These are phyloP conservation scores for Solanum commersonii DNA, from an alignment of 257 asterid genomes.

Conservation along the genomic window DNA sequence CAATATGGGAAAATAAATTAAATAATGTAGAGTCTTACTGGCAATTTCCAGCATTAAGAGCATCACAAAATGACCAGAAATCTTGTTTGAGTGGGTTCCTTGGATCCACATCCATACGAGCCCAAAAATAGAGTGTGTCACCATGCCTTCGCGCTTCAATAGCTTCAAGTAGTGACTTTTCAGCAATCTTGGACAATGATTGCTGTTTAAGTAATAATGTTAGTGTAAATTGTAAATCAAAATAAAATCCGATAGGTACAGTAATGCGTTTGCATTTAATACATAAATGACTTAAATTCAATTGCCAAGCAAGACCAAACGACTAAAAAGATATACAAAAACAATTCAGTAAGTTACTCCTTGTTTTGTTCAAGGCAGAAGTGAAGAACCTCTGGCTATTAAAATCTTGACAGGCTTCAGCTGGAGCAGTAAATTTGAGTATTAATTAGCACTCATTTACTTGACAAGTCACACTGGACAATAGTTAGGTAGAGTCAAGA, in stretches of 20 bases:
- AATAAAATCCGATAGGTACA: neutral
- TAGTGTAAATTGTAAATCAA: neutral
- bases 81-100: constrained; percentile 50
- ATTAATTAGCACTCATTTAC: neutral
- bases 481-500: neutral
- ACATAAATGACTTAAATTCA: neutral
- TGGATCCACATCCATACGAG: constrained; percentile 58
- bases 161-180: constrained; percentile 53
- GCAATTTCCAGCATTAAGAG: constrained; percentile 92
- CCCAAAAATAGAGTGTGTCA: constrained; percentile 86
- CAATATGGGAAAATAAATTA: neutral
- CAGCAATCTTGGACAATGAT: constrained; percentile 69
- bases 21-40: constrained; percentile 35
- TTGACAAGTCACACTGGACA: neutral
- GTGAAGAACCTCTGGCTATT: neutral
- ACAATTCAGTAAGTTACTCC: neutral
- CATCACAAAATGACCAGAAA: constrained; percentile 97
- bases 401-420: neutral
- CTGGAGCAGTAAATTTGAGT: neutral
- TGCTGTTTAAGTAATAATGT: constrained; percentile 33
- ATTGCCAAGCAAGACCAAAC: neutral
- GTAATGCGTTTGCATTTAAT: neutral
- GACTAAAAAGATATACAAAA: neutral
- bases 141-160: constrained; percentile 68
- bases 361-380: neutral